Evolutionary conservation across 371 early-diverging fungal species (phyloP).

Genomic region (Capniomyces stellatus): DNA sequence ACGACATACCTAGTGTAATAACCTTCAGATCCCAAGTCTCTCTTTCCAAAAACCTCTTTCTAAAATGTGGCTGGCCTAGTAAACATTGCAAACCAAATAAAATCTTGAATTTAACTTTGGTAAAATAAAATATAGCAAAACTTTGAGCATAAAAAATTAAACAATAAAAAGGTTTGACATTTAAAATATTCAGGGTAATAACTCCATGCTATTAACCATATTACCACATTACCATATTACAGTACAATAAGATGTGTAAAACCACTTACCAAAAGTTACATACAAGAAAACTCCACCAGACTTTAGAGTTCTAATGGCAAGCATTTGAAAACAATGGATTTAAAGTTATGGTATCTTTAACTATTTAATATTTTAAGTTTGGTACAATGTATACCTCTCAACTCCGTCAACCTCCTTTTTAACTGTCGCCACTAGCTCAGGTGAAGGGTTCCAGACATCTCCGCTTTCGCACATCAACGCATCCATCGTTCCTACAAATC

Average conservation of each 20-base stretch:
- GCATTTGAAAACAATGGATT: not conserved
- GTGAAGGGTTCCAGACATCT: slow-evolving; percentile 73
- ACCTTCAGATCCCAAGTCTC: slow-evolving; percentile 43
- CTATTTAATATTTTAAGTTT: not conserved
- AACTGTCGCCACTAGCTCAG: slow-evolving; percentile 40
- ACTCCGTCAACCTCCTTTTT: slow-evolving; percentile 60
- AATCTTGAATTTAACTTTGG: not conserved
- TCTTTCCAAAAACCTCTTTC: slow-evolving; percentile 48
- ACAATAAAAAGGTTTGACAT: not conserved
- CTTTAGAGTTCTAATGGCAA: slow-evolving; percentile 34
- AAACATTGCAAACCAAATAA: not conserved
- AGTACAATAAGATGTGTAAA: no score
- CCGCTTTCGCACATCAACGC: slow-evolving; percentile 68
- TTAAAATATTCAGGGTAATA: no score
- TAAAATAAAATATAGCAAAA: not conserved
- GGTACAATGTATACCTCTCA: slow-evolving; percentile 5
- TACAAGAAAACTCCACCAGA: slow-evolving; percentile 62
- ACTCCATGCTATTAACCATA: no score
- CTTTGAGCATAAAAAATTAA: not conserved
- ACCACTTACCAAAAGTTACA: slow-evolving; percentile 54
- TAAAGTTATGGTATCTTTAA: not conserved
- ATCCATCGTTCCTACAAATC: slow-evolving; percentile 47
- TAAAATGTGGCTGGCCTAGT: slow-evolving; percentile 63
- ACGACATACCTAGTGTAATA: slow-evolving; percentile 35
- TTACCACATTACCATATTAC: no score